Conservation (phyloP, 768 basidiomycete genomes). For the Pholiota molesta region DNA sequence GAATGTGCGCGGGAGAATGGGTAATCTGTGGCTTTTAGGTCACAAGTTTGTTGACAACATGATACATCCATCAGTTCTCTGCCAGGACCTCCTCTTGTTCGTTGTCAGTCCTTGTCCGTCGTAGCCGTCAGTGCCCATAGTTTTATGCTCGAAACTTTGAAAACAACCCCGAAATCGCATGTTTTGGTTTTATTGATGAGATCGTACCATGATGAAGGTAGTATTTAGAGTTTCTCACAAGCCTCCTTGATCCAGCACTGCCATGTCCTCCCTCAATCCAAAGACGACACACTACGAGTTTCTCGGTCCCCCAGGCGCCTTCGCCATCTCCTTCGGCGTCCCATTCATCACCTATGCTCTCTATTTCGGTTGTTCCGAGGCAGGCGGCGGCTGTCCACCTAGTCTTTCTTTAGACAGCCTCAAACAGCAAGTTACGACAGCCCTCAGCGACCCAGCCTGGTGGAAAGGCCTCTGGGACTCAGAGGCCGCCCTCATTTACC, state of each 20-base stretch:
- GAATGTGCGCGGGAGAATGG: background rate
- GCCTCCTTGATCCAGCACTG: slow-evolving; percentile 12
- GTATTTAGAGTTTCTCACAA: background rate
- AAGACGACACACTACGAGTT: slow-evolving; percentile 80
- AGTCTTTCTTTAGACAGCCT: slow-evolving; percentile 36
- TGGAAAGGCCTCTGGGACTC: slow-evolving; percentile 85
- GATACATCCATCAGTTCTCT: too few species aligned
- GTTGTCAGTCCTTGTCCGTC: background rate
- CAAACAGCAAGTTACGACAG: slow-evolving; percentile 44
- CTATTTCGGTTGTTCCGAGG: slow-evolving; percentile 78
- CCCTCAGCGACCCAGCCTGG: slow-evolving; percentile 55
- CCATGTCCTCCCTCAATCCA: slow-evolving; percentile 57
- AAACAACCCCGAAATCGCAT: background rate
- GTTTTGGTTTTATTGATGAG: background rate
- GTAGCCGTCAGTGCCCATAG: too few species aligned
- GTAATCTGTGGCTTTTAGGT: background rate
- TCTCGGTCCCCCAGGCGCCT: slow-evolving; percentile 77
- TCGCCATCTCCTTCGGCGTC: slow-evolving; percentile 69
- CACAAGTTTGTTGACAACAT: too few species aligned
- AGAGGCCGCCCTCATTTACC: slow-evolving; percentile 73
- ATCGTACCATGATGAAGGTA: background rate
- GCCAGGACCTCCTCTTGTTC: too few species aligned
- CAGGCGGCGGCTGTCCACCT: slow-evolving; percentile 71
- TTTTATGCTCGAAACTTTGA: too few species aligned
- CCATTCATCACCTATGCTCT: slow-evolving; percentile 74